These are phyloP conservation scores for Neoboletus brunneissimus DNA, from an alignment of 768 basidiomycete species.

Conservation along the genomic window DNA sequence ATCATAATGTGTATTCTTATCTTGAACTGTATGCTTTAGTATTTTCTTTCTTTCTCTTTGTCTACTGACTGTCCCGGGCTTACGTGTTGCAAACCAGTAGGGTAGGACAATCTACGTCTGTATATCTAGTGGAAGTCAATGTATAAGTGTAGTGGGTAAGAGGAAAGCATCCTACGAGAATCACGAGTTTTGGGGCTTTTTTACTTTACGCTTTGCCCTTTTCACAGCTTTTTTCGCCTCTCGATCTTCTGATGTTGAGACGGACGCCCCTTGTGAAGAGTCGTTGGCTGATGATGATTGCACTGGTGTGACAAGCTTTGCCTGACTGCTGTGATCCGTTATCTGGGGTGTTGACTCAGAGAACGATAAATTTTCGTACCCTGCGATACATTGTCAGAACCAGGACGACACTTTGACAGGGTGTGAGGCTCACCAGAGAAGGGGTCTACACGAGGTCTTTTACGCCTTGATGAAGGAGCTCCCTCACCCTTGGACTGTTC, in stretches of 20 bases:
- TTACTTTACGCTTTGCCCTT: slow-evolving; percentile 36
- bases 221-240: slow-evolving; percentile 29
- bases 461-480: slow-evolving; percentile 38
- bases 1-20: slow-evolving; percentile 26
- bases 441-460: slow-evolving; percentile 56
- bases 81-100: slow-evolving; percentile 13
- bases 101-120: slow-evolving; percentile 13
- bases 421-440: slow-evolving; percentile 51
- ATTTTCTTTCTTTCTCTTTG: slow-evolving; percentile 8
- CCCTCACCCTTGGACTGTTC: slow-evolving; percentile 12
- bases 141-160: slow-evolving; percentile 5
- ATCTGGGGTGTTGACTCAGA: background rate
- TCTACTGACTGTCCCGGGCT: slow-evolving; percentile 16
- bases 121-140: slow-evolving; percentile 16
- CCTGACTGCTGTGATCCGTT: slow-evolving; percentile 10
- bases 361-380: slow-evolving; percentile 26
- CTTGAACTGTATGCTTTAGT: slow-evolving; percentile 30
- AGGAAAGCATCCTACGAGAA: slow-evolving; percentile 9
- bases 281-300: background rate
- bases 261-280: slow-evolving; percentile 23
- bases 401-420: background rate
- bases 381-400: slow-evolving; percentile 19
- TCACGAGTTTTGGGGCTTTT: slow-evolving; percentile 14
- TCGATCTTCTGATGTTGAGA: slow-evolving; percentile 21
- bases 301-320: background rate